Base-by-base conservation (phyloP, 345 rosid species). In the Hibiscus tridactylites region DNA sequence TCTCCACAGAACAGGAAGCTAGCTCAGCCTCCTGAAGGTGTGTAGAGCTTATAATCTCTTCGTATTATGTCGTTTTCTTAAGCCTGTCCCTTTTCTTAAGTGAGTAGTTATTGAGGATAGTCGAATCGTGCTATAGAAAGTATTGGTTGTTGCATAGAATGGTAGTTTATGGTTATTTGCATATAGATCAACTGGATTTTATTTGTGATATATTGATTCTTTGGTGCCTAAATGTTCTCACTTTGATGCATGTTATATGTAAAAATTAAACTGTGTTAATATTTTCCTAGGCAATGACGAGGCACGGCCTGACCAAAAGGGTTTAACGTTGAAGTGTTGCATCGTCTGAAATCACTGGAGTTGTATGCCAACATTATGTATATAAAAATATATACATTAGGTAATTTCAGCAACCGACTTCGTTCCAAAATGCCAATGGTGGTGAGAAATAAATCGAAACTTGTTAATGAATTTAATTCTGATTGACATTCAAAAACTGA, bases 21-120 rank as follows among this genome's bases (percentile, higher is more conserved):
- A 13, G 76, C 84, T 64, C 96, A 90, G 78, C 96, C 96, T 76
- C 91, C 96, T 50, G 96, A 90, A 86, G 92, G 96, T 85, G 44
- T 58, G 79, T 68, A 39, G 50, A 3, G 21, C 70, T 6, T 19
- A 59, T 52, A 49, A 21, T 61, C 53, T 56, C 61, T 29, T 10
- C 39, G 5, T 47, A 13, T 35, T 19, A 19, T 33, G 16, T 72
- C 31, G 3, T 16, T 19, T 53, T 24, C 19, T 31, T 54, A 39
- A 54, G 33, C 61, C 12, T 10, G 9, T 19, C 11, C 19, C 28
- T 10, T 19, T 42, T 65, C 29, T 19, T 7, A 29, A 28, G 64
- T 28, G 52, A 39, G 31, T 39, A 9, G 31, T 37, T 9, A 26
- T 64, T 17, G 6, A 64, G 71, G 28, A 50, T 68, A n/a, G 24